These are phyloP conservation scores for Melaleuca alternifolia DNA, from an alignment of 345 rosid genomes.

Conservation along the genomic window DNA sequence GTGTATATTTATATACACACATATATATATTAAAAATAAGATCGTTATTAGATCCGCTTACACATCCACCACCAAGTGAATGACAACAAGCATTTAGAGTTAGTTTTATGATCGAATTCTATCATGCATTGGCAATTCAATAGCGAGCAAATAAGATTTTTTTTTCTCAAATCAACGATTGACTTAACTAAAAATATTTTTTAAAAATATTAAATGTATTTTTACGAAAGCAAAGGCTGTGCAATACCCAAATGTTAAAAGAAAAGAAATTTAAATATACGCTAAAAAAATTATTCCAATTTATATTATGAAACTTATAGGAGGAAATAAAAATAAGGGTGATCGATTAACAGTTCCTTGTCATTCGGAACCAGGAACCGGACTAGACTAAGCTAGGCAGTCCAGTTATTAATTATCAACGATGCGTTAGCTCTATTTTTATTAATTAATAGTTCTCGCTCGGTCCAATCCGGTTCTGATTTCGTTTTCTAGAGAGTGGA, in stretches of 20 bases:
- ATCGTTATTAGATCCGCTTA: background rate
- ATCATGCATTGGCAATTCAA: background rate
- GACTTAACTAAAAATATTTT: background rate
- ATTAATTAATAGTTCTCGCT: too few relatives aligned
- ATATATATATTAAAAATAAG: background rate
- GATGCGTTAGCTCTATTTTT: too few relatives aligned
- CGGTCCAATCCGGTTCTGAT: too few relatives aligned
- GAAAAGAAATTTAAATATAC: background rate
- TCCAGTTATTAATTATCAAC: too few relatives aligned
- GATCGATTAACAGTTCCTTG: too few relatives aligned
- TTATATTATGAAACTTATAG: background rate
- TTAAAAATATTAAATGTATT: background rate
- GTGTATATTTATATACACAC: too few relatives aligned
- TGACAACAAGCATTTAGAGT: rapidly evolving
- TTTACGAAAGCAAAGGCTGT: background rate
- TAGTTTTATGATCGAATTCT: background rate
- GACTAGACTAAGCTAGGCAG: too few relatives aligned
- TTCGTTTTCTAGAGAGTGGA: too few relatives aligned
- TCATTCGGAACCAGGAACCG: too few relatives aligned
- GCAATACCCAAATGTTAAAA: rapidly evolving
- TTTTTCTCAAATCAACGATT: rapidly evolving
- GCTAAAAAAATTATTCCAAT: background rate
- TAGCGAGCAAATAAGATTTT: rapidly evolving
- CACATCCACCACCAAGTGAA: background rate
- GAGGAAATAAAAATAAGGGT: background rate